These are phyloP conservation scores for Ensete glaucum DNA, from an alignment of 176 grass and related monocot species.

Conservation along the genomic window DNA sequence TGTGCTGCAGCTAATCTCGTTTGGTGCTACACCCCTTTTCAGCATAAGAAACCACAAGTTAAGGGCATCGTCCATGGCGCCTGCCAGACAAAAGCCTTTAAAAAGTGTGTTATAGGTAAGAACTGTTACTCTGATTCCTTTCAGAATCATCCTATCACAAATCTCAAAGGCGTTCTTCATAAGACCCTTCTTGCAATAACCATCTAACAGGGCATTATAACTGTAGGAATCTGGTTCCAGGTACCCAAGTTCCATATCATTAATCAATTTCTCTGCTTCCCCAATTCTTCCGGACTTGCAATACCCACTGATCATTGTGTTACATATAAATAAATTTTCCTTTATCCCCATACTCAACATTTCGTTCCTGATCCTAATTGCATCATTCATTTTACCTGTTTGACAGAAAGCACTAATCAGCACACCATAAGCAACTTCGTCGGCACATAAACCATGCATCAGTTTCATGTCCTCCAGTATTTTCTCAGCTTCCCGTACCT, in stretches of 20 bases:
- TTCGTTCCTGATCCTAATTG: constrained; percentile 39
- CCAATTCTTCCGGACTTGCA: constrained; percentile 61
- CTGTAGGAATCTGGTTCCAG: constrained; percentile 55
- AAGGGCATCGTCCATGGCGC: constrained; percentile 63
- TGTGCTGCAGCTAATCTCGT: constrained; percentile 82
- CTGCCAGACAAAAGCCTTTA: constrained; percentile 65
- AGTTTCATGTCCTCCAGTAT: constrained; percentile 39
- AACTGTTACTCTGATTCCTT: constrained; percentile 39
- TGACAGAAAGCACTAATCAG: constrained; percentile 75
- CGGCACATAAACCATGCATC: constrained; percentile 29
- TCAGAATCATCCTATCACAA: constrained; percentile 51
- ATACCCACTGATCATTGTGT: constrained; percentile 75
- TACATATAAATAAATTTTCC: constrained; percentile 60
- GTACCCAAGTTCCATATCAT: constrained; percentile 47
- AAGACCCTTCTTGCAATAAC: constrained; percentile 62
- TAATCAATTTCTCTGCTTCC: constrained; percentile 53
- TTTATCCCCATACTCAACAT: constrained; percentile 46
- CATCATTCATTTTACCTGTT: constrained; percentile 54
- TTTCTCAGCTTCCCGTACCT: constrained; percentile 50
- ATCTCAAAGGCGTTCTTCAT: constrained; percentile 64
- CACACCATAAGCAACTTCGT: constrained; percentile 59
- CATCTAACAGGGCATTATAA: constrained; percentile 82
- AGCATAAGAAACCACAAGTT: constrained; percentile 87
- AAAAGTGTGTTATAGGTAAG: constrained; percentile 73
- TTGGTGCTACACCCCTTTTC: constrained; percentile 57